Evolutionary conservation across 139 green algal species (phyloP), one percentile per base, ranked within the genome.

Genomic region (Chlamydomonas schloesseri): DNA sequence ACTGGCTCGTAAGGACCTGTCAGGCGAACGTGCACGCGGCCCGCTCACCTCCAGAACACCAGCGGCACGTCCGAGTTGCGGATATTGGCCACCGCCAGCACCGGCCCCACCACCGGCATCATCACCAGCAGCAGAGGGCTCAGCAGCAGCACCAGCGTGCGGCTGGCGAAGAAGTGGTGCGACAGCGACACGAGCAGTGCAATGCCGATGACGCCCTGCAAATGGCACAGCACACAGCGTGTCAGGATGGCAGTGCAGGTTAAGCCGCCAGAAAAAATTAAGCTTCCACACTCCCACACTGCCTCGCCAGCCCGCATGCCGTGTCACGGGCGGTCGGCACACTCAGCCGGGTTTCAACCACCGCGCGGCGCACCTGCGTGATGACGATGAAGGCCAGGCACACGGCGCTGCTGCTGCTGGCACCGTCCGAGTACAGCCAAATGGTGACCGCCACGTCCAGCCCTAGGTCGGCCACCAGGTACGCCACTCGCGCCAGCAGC

Each of bases 31-130:
- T 50, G 5, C 5, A 50, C 42, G 42, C 42, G 8, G 6, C 42
- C 6, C 42, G 29, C 82, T 55, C 77, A 90, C 86, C 89, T 73
- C 89, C 89, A 92, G 36, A 84, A 90, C 20, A 90, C 89, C 18
- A 92, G 60, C 6, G 89, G 84, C 46, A 88, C 67, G 53, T 88
- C 58, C 13, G 84, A 73, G 74, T 92, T 90, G 68, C 73, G 57
- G 15, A 87, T 70, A 60, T 92, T 88, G 65, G 80, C 86, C 33
- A 86, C 28, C 3, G 89, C 89, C 60, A 92, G 53, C 24, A 90
- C 20, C 4, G 89, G 89, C 21, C 78, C 84, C 33, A 88, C 26
- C 60, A 87, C 60, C 17, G 89, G 89, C 50, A 71, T 81, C 37
- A 85, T 1, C 21, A 73, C 73, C 67, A 92, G 31, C 83, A 91